Evolutionary conservation across 1,284 basidiomycete species (phyloP), one percentile per base, ranked within the genome.

Genomic region (Rhodotorula mucilaginosa): DNA sequence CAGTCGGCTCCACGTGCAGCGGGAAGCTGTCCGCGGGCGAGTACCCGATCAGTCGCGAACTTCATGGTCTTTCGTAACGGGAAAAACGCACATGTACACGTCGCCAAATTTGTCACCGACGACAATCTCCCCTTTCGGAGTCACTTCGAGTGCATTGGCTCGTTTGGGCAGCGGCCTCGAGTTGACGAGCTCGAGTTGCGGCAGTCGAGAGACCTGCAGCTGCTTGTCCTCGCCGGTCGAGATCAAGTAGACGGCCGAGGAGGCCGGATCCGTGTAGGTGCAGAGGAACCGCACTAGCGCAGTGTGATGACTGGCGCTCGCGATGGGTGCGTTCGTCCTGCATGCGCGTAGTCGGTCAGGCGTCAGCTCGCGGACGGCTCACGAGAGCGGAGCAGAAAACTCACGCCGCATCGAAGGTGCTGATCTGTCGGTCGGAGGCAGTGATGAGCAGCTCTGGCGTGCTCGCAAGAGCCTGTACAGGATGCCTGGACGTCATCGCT

Each of bases 81-180:
- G 46, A 49, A 56, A 23, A 23, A 66, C 69, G 21, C 0, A 88
- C 90, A 87, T 87, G 82, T 91, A 92, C 23, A 93, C 85, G 77
- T 93, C 92, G 0, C 92, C 91, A 75, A 93, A 93, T 79, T 93
- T 93, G 81, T 93, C 92, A n/a, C 88, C 86, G 21, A 88, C 87
- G 21, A 90, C 82, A 74, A 90, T 88, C 21, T 83, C 87, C 72
- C 88, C 83, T 0, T 84, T 83, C 64, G 88, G 84, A 21, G 79
- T 81, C 13, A 72, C 0, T 87, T 88, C 76, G 52, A 93, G 79
- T 2, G 83, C 84, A 0, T 90, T 91, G 0, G 90, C 86, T 73
- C 88, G 87, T 81, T 93, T 93, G 0, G 89, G 87, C 3, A 92
- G 84, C 77, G 90, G 88, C 64, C 91, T 91, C 67, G 44, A 10